Percentiles rank a stretch among this genome's conserved stretches.
These are phyloP conservation scores for Bipolaris sorokiniana DNA, from an alignment of 2,329 filamentous ascomycete genomes.

Conservation along the genomic window DNA sequence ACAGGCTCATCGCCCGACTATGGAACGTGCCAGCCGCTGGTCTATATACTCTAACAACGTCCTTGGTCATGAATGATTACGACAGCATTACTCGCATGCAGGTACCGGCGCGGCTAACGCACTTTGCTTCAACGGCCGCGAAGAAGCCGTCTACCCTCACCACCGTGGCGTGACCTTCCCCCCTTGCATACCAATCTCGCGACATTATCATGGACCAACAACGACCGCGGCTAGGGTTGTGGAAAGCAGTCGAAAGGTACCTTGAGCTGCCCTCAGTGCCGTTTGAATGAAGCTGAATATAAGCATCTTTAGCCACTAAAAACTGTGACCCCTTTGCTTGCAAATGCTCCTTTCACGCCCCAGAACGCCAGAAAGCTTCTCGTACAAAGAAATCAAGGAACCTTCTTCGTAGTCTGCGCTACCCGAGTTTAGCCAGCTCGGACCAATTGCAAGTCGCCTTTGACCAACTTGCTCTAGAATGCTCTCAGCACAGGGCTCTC, in stretches of 20 bases:
- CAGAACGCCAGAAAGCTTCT: neutral
- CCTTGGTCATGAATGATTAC: neutral
- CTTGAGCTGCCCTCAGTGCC: no score
- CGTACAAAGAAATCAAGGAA: neutral
- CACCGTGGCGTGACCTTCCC: neutral
- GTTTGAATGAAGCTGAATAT: no score
- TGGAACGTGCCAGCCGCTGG: no score
- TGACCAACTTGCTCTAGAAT: neutral
- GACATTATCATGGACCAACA: neutral
- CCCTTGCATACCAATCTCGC: constrained; percentile 11
- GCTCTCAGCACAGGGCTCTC: neutral
- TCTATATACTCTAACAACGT: no score
- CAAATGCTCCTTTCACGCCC: neutral
- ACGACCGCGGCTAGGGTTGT: neutral
- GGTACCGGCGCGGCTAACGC: neutral
- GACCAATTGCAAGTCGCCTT: neutral
- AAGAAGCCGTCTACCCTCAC: neutral
- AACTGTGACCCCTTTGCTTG: neutral
- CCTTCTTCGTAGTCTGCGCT: neutral
- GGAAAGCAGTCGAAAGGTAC: no score
- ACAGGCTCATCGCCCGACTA: neutral
- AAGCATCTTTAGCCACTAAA: neutral
- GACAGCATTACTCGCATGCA: neutral
- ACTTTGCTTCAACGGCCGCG: neutral
- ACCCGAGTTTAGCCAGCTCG: neutral